Conservation (phyloP, 495 filamentous ascomycete species). For the Penicillium cinerascens region DNA sequence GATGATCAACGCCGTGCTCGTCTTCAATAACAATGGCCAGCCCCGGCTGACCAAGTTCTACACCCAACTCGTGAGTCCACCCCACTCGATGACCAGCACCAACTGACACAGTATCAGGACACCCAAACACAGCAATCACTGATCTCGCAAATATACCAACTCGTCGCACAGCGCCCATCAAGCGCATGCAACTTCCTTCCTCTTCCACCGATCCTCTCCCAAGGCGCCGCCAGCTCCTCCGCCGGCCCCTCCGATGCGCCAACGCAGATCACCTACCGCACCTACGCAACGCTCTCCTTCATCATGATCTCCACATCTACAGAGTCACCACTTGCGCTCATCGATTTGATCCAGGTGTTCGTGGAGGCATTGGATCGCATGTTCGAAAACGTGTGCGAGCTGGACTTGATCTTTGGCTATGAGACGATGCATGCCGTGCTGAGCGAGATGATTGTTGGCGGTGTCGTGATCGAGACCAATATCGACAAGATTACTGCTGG, state of each 20-base stretch:
- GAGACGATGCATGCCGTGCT: conserved; percentile 91
- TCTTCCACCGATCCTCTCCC: conserved; percentile 63
- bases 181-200: conserved; percentile 97
- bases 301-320: conserved; percentile 97
- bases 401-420: conserved; percentile 98
- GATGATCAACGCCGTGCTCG: conserved; percentile 98
- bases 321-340: conserved; percentile 89
- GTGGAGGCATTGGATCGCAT: conserved; percentile 91
- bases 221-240: conserved; percentile 54
- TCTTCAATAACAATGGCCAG: conserved; percentile 98
- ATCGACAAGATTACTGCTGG: conserved; percentile 82
- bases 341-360: conserved; percentile 97
- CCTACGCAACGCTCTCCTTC: conserved; percentile 98
- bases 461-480: conserved; percentile 91
- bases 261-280: conserved; percentile 94
- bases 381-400: conserved; percentile 97
- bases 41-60: conserved; percentile 98
- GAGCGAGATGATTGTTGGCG: conserved; percentile 93
- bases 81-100: background rate
- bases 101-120: conserved; percentile 53
- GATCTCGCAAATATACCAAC: conserved; percentile 96
- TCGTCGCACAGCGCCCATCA: conserved; percentile 81
- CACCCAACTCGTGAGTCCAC: conserved; percentile 75
- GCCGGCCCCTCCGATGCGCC: conserved; percentile 78
- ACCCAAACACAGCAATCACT: conserved; percentile 93